Evolutionary conservation across 2,329 filamentous ascomycete species (phyloP), one percentile per base, ranked within the genome.

Genomic region (Pseudocercospora vitis): DNA sequence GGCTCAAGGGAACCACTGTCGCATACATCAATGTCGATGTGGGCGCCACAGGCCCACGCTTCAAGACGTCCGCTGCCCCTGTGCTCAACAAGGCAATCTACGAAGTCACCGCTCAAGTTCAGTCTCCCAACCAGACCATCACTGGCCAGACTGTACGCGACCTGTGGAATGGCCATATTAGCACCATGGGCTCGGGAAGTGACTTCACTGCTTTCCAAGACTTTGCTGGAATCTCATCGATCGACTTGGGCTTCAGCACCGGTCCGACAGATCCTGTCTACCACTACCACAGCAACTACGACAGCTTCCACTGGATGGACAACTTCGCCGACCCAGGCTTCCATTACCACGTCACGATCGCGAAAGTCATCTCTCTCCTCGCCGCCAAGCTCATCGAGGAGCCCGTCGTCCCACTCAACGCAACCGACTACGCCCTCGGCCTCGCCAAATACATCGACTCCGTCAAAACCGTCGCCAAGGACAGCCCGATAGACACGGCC

Each of bases 1-100:
- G 90, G 90, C 80, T 96, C 9, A 78, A 80, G 2, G 78, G 78
- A 3, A 79, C 87, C 33, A 87, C 85, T 52, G 81, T 96, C 12
- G 89, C 89, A 7, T 95, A 95, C 66, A 72, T 96, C 58, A 95
- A 96, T 69, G 83, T 95, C 52, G 91, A 96, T 63, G 84, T 90
- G 4, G 88, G 86, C 24, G 80, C 86, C 3, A 69, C 76, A 4
- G 88, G 89, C 0, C 80, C 82, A 0, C 53, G 76, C n/a, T 89
- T 94, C 65, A 63, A 65, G 1, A 80, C 83, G 12, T 75, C 81
- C 0, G 88, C 88, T 0, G 88, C 88, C 9, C 91, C 91, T 0
- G 74, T 95, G 2, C 76, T 96, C 19, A 85, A 91, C 71, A 81
- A 85, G 57, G 78, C 89, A 5, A 78, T 95, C 40, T 80, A 85